Evolutionary conservation across 1,284 basidiomycete species (phyloP), one percentile per base, ranked within the genome.

Genomic region (Ustilago crameri): DNA sequence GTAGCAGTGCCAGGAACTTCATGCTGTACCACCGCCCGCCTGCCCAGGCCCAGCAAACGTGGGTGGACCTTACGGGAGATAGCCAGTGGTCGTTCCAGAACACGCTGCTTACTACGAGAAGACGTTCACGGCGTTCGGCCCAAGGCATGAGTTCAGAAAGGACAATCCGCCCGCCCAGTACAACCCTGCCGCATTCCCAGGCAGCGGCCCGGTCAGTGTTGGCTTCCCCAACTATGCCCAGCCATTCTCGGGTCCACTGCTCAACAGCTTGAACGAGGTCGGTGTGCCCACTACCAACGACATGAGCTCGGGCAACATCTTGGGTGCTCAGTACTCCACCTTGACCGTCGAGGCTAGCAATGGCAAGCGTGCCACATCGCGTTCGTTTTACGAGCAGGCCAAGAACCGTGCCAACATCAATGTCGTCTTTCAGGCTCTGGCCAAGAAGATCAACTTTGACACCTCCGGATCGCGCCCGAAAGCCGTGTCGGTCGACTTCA

Each of bases 391-490:
- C 56, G 49, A 57, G n/a, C 71, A 55, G 34, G 61, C 67, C 1
- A 12, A 50, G 42, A 32, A 51, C 14, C 61, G 78, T 10, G 23
- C 68, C 22, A 84, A 84, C 50, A 54, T 83, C 48, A 65, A 73
- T 12, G 75, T 83, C 18, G 52, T 76, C 44, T 76, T 74, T 32
- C 46, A 71, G 12, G 74, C 74, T 2, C 62, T 73, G 8, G 80
- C 75, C 4, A 80, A 79, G 54, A 77, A 75, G 53, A 68, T 84
- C 41, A 43, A 66, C 27, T 79, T 83, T 20, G 51, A 87, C 43
- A 79, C 80, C 1, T 56, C 84, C 1, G 77, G 86, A 14, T 79
- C 84, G 18, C 77, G 85, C 53, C 75, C 72, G 5, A 53, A 51
- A 27, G 76, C 74, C 20, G 64, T 50, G 10, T 61, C 67, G 24